These are phyloP conservation scores for Anisodus acutangulus DNA, from an alignment of 257 asterid genomes.

Conservation along the genomic window DNA sequence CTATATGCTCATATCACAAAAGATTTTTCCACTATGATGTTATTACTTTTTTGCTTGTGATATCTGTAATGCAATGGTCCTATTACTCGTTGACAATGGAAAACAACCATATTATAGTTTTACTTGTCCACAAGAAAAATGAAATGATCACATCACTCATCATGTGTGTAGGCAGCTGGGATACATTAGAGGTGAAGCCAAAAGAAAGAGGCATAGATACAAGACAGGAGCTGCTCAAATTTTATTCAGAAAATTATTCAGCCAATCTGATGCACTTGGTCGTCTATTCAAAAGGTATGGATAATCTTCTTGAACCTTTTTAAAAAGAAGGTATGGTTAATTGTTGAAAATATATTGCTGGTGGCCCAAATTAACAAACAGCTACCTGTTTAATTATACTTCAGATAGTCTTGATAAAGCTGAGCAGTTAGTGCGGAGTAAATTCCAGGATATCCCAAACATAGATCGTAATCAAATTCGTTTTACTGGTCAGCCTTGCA, in stretches of 20 bases:
- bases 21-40: not conserved
- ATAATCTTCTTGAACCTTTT: not conserved
- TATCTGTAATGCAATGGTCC: not conserved
- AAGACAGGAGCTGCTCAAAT: slow-evolving; percentile 79
- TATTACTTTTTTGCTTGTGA: not conserved
- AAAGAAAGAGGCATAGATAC: slow-evolving; percentile 87
- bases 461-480: slow-evolving; percentile 53
- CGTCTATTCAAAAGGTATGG: slow-evolving; percentile 81
- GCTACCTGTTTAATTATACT: slow-evolving; percentile 37
- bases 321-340: slow-evolving; percentile 52
- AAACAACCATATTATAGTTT: not conserved
- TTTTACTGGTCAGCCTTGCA: slow-evolving; percentile 91
- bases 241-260: slow-evolving; percentile 81
- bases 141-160: slow-evolving; percentile 4
- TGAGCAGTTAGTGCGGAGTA: slow-evolving; percentile 74
- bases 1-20: not conserved
- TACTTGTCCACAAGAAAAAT: not conserved
- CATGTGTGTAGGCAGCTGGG: slow-evolving; percentile 78
- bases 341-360: slow-evolving; percentile 36
- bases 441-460: slow-evolving; percentile 82
- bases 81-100: not conserved
- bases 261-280: slow-evolving; percentile 97
- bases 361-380: slow-evolving; percentile 24
- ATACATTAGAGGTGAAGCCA: slow-evolving; percentile 87
- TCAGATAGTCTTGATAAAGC: slow-evolving; percentile 79